Evolutionary conservation across 495 filamentous ascomycete species (phyloP), one percentile per base, ranked within the genome.

Genomic region (Aspergillus nanangensis): DNA sequence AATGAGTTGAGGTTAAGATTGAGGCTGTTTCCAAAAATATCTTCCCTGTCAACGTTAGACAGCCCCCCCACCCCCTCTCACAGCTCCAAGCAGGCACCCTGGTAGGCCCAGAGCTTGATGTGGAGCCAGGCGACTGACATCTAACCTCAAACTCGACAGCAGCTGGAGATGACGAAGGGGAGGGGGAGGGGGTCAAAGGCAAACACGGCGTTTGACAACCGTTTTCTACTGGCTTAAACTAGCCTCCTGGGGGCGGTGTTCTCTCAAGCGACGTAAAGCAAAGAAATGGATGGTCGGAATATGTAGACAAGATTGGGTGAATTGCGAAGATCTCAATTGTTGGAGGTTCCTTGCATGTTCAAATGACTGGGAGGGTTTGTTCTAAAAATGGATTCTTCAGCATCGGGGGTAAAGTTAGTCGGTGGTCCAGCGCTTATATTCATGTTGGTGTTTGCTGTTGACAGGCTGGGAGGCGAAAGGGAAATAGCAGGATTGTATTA

Each of bases 1-100:
- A 29, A 44, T 15, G 47, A 50, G 13, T 40, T 44, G 41, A 50
- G 21, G 39, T 41, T 41, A 21, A 41, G 39, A 41, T 41, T 41
- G 39, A 29, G 39, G 15, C 19, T 15, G 24, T 18, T 41, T 41
- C 39, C 23, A 41, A 41, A 41, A 41, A 41, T 41, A 41, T 29
- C 21, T 38, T 23, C 24, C 39, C 20, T 41, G 39, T 23, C 18
- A 39, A 39, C 8, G 17, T 5, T 18, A 39, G n/a, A 7, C 34
- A 7, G 17, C 34, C 34, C 9, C 5, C 34, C 34, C 15, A n/a
- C n/a, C 33, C 5, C 33, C n/a, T n/a, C n/a, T n/a, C n/a, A n/a
- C n/a, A n/a, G n/a, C n/a, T n/a, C n/a, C n/a, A n/a, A n/a, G n/a
- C n/a, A n/a, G n/a, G n/a, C n/a, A n/a, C n/a, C n/a, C 27, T 7